Percentiles rank a stretch among this genome's conserved stretches.
Conservation (phyloP, 768 basidiomycete species). For the Amyloporia xantha region DNA sequence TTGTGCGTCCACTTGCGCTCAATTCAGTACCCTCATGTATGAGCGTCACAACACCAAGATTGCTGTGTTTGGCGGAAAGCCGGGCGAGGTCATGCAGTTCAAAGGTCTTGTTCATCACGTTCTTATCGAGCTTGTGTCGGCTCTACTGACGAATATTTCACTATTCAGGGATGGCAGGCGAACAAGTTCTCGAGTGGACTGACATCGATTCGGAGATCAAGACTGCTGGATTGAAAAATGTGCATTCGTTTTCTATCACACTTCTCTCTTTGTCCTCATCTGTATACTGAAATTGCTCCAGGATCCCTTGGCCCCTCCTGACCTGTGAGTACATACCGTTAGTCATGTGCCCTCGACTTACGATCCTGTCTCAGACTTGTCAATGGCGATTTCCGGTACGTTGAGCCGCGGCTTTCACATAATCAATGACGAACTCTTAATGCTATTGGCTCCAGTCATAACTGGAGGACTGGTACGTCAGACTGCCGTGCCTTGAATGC, state of each 20-base stretch:
- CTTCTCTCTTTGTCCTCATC: background rate
- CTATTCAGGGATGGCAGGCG: slow-evolving; percentile 43
- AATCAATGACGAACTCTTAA: slow-evolving; percentile 16
- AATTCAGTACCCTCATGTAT: slow-evolving; percentile 57
- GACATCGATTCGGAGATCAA: slow-evolving; percentile 58
- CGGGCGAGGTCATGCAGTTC: slow-evolving; percentile 42
- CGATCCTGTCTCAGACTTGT: slow-evolving; percentile 19
- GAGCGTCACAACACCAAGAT: slow-evolving; percentile 47
- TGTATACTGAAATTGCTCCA: slow-evolving; percentile 4
- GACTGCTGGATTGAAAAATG: slow-evolving; percentile 34
- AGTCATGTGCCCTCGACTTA: slow-evolving; percentile 4
- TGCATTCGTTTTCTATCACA: slow-evolving; percentile 17
- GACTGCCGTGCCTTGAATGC: slow-evolving; percentile 22
- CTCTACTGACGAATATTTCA: background rate
- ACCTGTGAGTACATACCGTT: slow-evolving; percentile 23
- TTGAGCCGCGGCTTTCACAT: slow-evolving; percentile 27
- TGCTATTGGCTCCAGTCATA: slow-evolving; percentile 25
- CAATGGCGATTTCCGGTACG: slow-evolving; percentile 39
- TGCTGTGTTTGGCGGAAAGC: slow-evolving; percentile 53
- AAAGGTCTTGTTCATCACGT: slow-evolving; percentile 29
- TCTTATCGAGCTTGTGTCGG: background rate
- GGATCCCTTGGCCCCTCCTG: slow-evolving; percentile 33
- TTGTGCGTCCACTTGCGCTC: slow-evolving; percentile 58
- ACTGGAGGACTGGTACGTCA: slow-evolving; percentile 31
- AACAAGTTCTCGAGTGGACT: slow-evolving; percentile 56